Evolutionary conservation across 768 basidiomycete genomes (phyloP), one percentile per base, ranked within the genome.

Genomic region (Amanita muscaria): DNA sequence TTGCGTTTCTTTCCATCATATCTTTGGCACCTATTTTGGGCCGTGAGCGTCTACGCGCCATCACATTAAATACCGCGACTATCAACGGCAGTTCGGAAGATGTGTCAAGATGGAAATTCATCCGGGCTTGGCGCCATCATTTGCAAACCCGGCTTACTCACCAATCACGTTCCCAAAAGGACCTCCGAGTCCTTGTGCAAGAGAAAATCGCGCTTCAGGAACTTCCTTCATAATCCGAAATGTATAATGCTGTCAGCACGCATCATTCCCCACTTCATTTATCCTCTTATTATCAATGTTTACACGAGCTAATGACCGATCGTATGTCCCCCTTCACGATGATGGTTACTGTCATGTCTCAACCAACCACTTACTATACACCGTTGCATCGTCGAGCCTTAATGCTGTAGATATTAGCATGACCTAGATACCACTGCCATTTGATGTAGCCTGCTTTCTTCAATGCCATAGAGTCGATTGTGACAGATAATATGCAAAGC

Each of bases 11-110:
- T 7, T 87, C 89, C 16, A 74, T 84, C 56, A 63, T 97, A 49
- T 90, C 89, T 34, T 74, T 94, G 9, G 82, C 91, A 11, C 92
- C 92, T 11, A 88, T 94, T 41, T 67, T 94, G 4, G 83, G 80
- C 16, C 77, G 85, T 21, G 78, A 82, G 43, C 68, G 72, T 46
- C 66, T 89, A 5, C 76, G 78, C 31, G 61, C 69, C 16, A 66
- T 87, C 60, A 70, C 88, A 40, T 59, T 67, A 9, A 58, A 52
- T 39, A 55, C 54, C 31, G 48, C 49, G 15, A 38, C 24, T 58
- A 40, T 53, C 60, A 37, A 31, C 40, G 16, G 50, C 42, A 24
- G 36, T 53, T 14, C 22, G 33, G 57, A 59, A 18, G 52, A 56
- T 16, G 39, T 58, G 15, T 50, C 61, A 11, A 58, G 73, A 43